These are phyloP conservation scores for Cercospora sesami DNA, from an alignment of 2,329 filamentous ascomycete species.

Conservation along the genomic window DNA sequence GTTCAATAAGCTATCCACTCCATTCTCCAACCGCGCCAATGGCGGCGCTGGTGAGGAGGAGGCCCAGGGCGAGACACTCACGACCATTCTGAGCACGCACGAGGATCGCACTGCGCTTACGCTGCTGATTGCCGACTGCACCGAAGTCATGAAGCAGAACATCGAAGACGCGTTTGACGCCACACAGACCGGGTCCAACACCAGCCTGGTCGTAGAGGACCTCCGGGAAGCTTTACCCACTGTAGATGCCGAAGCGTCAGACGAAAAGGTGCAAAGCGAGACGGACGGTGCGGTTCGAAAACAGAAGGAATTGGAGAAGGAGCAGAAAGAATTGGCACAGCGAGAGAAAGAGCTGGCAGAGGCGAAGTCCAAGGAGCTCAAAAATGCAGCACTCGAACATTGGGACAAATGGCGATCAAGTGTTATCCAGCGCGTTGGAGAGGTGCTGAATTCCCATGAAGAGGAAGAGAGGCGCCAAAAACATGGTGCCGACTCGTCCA, in stretches of 20 bases:
- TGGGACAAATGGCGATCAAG: conserved; percentile 79
- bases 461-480: conserved; percentile 37
- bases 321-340: conserved; percentile 38
- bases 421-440: conserved; percentile 68
- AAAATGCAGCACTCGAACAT: conserved; percentile 65
- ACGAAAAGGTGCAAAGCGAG: conserved; percentile 6
- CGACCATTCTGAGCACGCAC: conserved; percentile 47
- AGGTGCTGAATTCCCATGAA: conserved; percentile 55
- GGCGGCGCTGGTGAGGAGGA: conserved; percentile 28
- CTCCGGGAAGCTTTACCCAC: conserved; percentile 17
- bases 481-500: not conserved
- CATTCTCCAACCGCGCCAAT: conserved; percentile 7
- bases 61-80: conserved; percentile 42
- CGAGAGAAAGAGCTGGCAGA: conserved; percentile 54
- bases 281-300: conserved; percentile 11
- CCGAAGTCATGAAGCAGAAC: conserved; percentile 48
- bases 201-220: conserved; percentile 26
- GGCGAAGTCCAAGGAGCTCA: conserved; percentile 62
- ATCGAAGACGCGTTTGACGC: conserved; percentile 48
- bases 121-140: conserved; percentile 49
- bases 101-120: conserved; percentile 48
- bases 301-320: conserved; percentile 25
- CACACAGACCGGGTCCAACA: conserved; percentile 36
- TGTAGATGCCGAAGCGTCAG: conserved; percentile 33
- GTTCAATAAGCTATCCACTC: not conserved